Conservation (phyloP, 2,329 filamentous ascomycete species). For the Microdochium bolleyi region DNA sequence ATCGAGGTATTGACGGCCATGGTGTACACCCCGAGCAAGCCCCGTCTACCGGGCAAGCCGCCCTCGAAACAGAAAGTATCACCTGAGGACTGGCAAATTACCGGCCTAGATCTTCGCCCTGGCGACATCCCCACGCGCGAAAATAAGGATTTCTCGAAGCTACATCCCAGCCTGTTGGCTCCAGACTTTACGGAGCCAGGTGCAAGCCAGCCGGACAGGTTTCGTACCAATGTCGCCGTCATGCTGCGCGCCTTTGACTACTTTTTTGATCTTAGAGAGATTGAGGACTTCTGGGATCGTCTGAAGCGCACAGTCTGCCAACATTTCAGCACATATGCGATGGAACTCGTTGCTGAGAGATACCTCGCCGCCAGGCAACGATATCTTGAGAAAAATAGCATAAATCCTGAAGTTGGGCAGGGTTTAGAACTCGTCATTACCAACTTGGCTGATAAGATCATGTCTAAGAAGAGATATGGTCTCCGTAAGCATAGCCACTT, state of each 20-base stretch:
- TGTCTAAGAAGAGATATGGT: too few species aligned
- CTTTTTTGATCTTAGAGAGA: background rate
- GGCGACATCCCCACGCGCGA: background rate
- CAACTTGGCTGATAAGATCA: too few species aligned
- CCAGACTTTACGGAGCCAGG: background rate
- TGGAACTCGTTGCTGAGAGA: background rate
- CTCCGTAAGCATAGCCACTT: too few species aligned
- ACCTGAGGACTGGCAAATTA: background rate
- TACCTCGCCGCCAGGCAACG: background rate
- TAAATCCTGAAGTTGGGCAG: too few species aligned
- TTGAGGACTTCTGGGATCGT: background rate
- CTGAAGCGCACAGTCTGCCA: background rate
- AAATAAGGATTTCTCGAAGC: too few species aligned
- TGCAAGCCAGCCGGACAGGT: background rate
- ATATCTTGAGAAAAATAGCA: too few species aligned
- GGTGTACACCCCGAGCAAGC: background rate
- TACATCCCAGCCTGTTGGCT: too few species aligned
- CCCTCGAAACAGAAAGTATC: background rate
- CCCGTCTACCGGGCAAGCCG: background rate
- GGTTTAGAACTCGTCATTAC: too few species aligned
- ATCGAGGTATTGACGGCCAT: too few species aligned
- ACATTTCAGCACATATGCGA: background rate
- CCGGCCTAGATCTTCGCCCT: background rate
- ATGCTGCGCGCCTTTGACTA: background rate
- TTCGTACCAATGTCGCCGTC: background rate